These are phyloP conservation scores for Vitis amurensis DNA, from an alignment of 164 flowering plant species.

Conservation along the genomic window DNA sequence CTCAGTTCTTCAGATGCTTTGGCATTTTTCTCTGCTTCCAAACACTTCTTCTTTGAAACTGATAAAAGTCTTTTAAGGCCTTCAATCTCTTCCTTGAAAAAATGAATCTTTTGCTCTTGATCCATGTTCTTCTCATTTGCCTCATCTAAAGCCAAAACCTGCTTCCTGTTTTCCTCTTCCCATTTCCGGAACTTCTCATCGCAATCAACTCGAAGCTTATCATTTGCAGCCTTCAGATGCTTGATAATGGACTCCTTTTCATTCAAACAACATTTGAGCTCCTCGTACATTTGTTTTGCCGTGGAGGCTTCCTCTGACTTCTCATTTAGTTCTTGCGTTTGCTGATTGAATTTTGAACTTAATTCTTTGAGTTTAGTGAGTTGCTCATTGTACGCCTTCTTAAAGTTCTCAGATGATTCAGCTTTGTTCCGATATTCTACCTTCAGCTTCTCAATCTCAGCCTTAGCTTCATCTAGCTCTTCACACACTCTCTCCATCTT, in stretches of 20 bases:
- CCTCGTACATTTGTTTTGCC: constrained; percentile 17
- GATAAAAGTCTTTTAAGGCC: constrained; percentile 33
- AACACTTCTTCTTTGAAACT: constrained; percentile 28
- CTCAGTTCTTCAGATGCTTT: constrained; percentile 21
- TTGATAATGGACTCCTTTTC: constrained; percentile 29
- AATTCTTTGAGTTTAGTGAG: constrained; percentile 40
- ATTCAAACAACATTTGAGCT: constrained; percentile 22
- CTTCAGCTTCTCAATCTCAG: constrained; percentile 60
- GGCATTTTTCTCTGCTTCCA: constrained; percentile 32
- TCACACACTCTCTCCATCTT: constrained; percentile 50
- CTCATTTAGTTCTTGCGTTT: constrained; percentile 21
- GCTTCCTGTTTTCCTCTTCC: constrained; percentile 26
- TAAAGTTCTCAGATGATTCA: constrained; percentile 50
- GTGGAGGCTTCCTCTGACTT: constrained; percentile 18
- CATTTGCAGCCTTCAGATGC: constrained; percentile 27
- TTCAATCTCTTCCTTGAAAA: constrained; percentile 33
- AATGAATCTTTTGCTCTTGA: constrained; percentile 27
- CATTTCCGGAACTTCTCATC: constrained; percentile 17
- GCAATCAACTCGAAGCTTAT: constrained; percentile 27
- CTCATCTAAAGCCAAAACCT: constrained; percentile 33
- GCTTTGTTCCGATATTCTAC: constrained; percentile 39
- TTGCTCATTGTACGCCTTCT: constrained; percentile 45
- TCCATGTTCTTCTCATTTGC: constrained; percentile 30
- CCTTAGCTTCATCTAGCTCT: constrained; percentile 70
- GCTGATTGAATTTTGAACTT: constrained; percentile 41